Evolutionary conservation across 208 protist genomes (phyloP).

Genomic region (Trypanosoma melophagium): DNA sequence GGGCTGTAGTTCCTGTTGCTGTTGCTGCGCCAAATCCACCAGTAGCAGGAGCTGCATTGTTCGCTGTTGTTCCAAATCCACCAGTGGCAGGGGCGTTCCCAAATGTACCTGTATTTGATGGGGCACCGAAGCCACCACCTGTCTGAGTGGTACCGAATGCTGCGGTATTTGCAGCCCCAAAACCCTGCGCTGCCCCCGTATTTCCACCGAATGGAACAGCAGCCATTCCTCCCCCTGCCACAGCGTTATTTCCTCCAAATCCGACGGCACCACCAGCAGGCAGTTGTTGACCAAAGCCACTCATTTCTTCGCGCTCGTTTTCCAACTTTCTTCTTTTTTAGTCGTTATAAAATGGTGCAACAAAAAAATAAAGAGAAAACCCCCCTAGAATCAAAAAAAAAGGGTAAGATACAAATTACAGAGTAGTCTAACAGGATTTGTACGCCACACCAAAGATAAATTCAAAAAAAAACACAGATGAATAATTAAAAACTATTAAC

Average conservation of each 20-base stretch:
- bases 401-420: too few relatives aligned
- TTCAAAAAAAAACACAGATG: too few relatives aligned
- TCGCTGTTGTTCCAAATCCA: conserved; percentile 11
- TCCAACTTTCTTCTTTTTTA: conserved; percentile 2
- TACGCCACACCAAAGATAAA: too few relatives aligned
- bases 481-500: too few relatives aligned
- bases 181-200: background rate
- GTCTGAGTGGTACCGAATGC: background rate
- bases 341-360: background rate
- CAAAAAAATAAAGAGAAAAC: too few relatives aligned
- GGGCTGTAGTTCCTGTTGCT: too few relatives aligned
- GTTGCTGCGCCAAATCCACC: conserved; percentile 11
- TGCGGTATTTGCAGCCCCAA: background rate
- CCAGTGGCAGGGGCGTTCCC: conserved; percentile 26
- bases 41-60: background rate
- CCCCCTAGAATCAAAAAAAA: too few relatives aligned
- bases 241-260: conserved; percentile 13
- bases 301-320: conserved; percentile 14
- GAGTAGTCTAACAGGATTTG: too few relatives aligned
- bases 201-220: conserved; percentile 8
- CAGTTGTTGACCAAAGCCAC: conserved; percentile 18
- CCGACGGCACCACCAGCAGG: background rate
- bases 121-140: background rate
- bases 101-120: conserved; percentile 32
- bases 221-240: background rate